phyloP scores from a whole-genome alignment of 2,329 filamentous ascomycete species.

The Colletotrichum lupini region DNA sequence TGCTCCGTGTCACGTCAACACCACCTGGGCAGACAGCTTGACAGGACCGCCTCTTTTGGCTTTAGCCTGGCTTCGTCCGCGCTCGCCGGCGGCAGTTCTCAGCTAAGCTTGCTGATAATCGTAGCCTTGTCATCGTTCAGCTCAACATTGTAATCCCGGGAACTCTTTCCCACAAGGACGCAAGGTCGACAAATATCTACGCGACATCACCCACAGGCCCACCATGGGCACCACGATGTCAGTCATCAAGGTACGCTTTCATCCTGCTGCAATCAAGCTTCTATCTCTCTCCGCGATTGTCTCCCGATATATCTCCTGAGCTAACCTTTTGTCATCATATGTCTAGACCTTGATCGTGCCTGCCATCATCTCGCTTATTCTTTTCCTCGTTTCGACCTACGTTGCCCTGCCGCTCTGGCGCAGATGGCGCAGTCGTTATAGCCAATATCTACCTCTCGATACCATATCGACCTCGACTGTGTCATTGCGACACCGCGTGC shows the following conservation, averaged over 20 bases:
- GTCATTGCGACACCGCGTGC: conserved; percentile 64
- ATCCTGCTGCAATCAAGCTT: not conserved
- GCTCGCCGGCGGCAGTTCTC: conserved; percentile 5
- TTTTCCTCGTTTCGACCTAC: conserved; percentile 76
- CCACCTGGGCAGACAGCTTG: conserved; percentile 7
- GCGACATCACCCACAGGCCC: conserved; percentile 13
- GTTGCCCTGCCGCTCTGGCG: conserved; percentile 76
- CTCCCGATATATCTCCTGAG: not conserved
- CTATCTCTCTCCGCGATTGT: conserved; percentile 40
- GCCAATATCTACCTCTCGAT: conserved; percentile 78
- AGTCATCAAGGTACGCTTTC: conserved; percentile 46
- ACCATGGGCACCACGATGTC: conserved; percentile 48
- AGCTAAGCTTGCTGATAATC: conserved; percentile 11
- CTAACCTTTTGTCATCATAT: conserved; percentile 19
- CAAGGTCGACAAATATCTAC: not conserved
- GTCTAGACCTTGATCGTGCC: conserved; percentile 76
- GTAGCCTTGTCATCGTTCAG: not conserved
- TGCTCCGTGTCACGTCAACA: conserved; percentile 29
- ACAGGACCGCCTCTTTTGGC: conserved; percentile 14
- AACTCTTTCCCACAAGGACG: not conserved
- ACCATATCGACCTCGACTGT: conserved; percentile 68
- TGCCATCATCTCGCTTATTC: conserved; percentile 74
- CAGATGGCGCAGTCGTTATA: conserved; percentile 76
- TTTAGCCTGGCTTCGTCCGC: conserved; percentile 22
- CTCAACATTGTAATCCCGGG: not conserved